A percentile compares a stretch with the other conserved stretches of the same genome.
phyloP scores from a whole-genome alignment of 2,329 filamentous ascomycete genomes.

The Blastomyces parvus region DNA sequence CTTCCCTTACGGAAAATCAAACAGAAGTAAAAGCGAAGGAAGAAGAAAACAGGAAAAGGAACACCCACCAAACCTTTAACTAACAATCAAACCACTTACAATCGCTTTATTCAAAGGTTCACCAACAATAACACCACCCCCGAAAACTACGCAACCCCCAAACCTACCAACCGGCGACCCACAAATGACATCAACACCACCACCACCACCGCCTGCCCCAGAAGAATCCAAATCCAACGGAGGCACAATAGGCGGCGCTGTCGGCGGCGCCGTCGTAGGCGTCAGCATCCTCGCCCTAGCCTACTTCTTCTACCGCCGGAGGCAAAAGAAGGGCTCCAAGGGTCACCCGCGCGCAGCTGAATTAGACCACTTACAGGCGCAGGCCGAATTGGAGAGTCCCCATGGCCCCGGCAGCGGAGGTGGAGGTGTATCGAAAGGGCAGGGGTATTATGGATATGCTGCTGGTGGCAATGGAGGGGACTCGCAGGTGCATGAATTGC shows the following conservation, averaged over 20 bases:
- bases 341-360: not conserved
- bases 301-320: slow-evolving; percentile 1
- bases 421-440: not conserved
- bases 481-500: not conserved
- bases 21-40: not conserved
- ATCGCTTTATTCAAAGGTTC: not conserved
- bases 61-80: not conserved
- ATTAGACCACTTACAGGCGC: not conserved
- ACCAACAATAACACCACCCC: not conserved
- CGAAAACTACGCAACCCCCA: not conserved
- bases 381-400: not conserved
- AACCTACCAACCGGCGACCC: not conserved
- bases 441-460: slow-evolving; percentile 1
- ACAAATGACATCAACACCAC: not conserved
- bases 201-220: not conserved
- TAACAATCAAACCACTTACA: not conserved
- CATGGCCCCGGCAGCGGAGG: not conserved
- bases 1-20: not conserved
- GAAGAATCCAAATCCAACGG: not conserved
- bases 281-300: not conserved
- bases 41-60: not conserved
- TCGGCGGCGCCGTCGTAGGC: not conserved
- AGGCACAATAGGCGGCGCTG: not conserved
- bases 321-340: not conserved
- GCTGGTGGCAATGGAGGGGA: not conserved